Evolutionary conservation across 2,329 filamentous ascomycete species (phyloP), one percentile per base, ranked within the genome.

Genomic region (Trichoderma breve): DNA sequence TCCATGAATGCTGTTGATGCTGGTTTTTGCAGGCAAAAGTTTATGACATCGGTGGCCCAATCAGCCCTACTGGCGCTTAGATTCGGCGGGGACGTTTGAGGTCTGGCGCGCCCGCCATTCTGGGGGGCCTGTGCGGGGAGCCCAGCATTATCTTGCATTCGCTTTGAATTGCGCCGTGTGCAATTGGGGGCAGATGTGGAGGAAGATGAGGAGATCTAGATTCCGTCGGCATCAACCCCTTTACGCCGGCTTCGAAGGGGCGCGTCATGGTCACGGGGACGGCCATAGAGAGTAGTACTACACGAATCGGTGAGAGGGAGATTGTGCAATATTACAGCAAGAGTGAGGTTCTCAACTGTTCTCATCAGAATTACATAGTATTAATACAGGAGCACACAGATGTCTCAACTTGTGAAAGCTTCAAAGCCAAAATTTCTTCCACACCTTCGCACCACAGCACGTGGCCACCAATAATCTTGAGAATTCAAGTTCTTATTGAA

Each of bases 41-140:
- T 58, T 36, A 70, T 70, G 67, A 70, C 67, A 70, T 70, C 15
- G 57, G 58, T 53, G 67, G 67, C 39, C 43, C 67, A 62, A 61
- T 70, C 67, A 70, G 67, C 67, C 57, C 67, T 70, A 62, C 67
- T 61, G 21, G 24, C 70, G 70, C 51, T 67, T 72, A 72, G 55
- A 28, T 66, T 71, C 69, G 69, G 69, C 51, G 69, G 69, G 69
- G 69, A 39, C 21, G 24, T 21, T 60, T 43, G 14, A 21, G 26
- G 28, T 70, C 67, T 69, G 55, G 51, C 39, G 57, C 55, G 57
- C 55, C 51, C 47, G 61, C 39, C 53, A 36, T 26, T 24, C 53
- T 47, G 53, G 30, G 63, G 63, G 70, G 47, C 21, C 39, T 71
- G 43, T 63, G 68, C 60, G 68, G 43, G 68, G 28, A 28, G 24